These are phyloP conservation scores for Saccharomycopsis amapae DNA, from an alignment of 805 yeast genomes.

Conservation along the genomic window DNA sequence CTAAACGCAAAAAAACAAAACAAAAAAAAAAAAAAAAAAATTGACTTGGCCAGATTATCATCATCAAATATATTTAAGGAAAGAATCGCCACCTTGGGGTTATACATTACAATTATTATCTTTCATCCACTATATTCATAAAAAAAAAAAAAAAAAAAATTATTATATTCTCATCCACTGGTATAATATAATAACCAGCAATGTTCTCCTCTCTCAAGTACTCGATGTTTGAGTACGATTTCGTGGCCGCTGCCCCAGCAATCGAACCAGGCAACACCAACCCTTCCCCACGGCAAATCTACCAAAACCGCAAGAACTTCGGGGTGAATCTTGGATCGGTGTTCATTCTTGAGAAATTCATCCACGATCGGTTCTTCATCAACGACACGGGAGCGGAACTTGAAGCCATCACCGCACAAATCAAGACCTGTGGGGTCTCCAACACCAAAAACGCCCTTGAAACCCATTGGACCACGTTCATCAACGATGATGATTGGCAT, in stretches of 20 bases:
- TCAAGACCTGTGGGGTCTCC: constrained; percentile 44
- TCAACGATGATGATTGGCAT: constrained; percentile 68
- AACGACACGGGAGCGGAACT: constrained; percentile 60
- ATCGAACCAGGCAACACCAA: constrained; percentile 11
- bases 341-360: constrained; percentile 77
- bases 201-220: constrained; percentile 15
- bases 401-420: constrained; percentile 53
- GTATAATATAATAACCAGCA: too few relatives aligned
- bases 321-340: constrained; percentile 85
- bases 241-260: constrained; percentile 12
- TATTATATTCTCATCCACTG: too few relatives aligned
- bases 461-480: constrained; percentile 58
- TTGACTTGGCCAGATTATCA: too few relatives aligned
- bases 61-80: too few relatives aligned
- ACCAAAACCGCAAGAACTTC: constrained; percentile 53
- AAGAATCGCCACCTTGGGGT: too few relatives aligned
- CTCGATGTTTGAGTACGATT: constrained; percentile 12
- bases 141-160: too few relatives aligned
- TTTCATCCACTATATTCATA: background rate
- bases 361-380: constrained; percentile 54
- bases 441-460: constrained; percentile 49
- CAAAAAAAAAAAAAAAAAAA: too few relatives aligned
- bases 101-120: too few relatives aligned
- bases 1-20: too few relatives aligned
- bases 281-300: constrained; percentile 43